phyloP scores from a whole-genome alignment of 257 asterid species.

The Fraxinus americana region DNA sequence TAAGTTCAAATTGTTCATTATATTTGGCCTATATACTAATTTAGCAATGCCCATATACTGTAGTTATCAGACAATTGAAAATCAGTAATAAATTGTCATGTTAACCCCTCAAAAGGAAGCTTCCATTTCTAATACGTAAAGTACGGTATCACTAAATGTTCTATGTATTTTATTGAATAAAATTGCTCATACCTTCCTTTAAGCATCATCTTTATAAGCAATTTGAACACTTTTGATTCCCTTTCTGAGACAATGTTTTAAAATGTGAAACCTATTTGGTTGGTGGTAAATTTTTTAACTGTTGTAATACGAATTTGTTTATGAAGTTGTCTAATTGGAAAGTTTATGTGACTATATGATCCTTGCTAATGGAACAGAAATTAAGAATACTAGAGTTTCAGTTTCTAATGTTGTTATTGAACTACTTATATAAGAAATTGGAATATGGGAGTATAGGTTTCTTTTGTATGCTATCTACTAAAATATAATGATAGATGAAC shows the following conservation, averaged over 20 bases:
- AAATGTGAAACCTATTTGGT: slow-evolving; percentile 12
- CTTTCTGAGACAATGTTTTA: background rate
- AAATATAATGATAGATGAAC: slow-evolving; percentile 22
- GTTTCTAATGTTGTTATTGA: background rate
- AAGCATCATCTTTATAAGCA: background rate
- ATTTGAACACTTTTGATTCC: background rate
- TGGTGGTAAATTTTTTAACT: background rate
- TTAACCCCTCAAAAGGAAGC: background rate
- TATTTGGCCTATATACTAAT: background rate
- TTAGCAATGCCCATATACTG: background rate
- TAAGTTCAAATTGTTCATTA: no score
- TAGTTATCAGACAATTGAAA: background rate
- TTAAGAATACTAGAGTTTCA: slow-evolving; percentile 12
- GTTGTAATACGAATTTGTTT: slow-evolving; percentile 1
- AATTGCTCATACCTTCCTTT: background rate
- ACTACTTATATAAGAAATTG: background rate
- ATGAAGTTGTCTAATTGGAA: background rate
- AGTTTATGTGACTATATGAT: background rate
- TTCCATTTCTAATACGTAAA: background rate
- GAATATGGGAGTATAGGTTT: slow-evolving; percentile 7
- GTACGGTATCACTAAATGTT: background rate
- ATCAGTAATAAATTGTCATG: background rate
- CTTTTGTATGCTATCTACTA: background rate
- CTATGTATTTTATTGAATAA: background rate
- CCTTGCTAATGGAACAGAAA: background rate